Conservation (phyloP, 2,329 filamentous ascomycete species). For the Alternaria hordeiaustralica region DNA sequence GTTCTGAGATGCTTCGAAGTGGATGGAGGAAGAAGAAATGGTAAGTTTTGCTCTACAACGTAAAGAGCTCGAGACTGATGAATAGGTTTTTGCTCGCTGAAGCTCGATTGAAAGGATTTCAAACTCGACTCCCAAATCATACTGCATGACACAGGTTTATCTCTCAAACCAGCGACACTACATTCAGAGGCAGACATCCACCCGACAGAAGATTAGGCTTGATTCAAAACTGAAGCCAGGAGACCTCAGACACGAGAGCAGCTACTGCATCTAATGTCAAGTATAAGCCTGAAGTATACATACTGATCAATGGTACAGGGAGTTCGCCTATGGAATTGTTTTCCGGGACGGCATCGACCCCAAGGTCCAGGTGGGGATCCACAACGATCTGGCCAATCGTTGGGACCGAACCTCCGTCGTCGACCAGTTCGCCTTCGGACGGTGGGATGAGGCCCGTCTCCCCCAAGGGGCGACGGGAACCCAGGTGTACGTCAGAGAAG, state of each 20-base stretch:
- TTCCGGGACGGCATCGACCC: neutral
- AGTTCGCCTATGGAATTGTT: neutral
- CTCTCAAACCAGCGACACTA: neutral
- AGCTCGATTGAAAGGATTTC: neutral
- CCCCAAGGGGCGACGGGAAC: neutral
- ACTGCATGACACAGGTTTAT: neutral
- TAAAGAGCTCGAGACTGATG: neutral
- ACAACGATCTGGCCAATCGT: neutral
- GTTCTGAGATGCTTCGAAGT: no score
- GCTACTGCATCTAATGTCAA: neutral
- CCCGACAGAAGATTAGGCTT: neutral
- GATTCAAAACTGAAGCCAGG: neutral
- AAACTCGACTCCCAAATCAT: neutral
- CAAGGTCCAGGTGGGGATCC: neutral
- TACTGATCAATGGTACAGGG: neutral
- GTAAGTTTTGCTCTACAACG: neutral
- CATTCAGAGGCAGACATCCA: neutral
- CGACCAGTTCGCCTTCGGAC: constrained; percentile 1
- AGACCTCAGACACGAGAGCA: neutral
- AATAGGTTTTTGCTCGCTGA: neutral
- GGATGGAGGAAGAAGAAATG: neutral
- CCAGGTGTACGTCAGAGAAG: constrained; percentile 1
- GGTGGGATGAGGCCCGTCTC: neutral
- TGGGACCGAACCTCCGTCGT: neutral
- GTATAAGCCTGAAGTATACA: neutral